phyloP scores from a whole-genome alignment of 2,329 filamentous ascomycete genomes.

The Penicillium sp. region DNA sequence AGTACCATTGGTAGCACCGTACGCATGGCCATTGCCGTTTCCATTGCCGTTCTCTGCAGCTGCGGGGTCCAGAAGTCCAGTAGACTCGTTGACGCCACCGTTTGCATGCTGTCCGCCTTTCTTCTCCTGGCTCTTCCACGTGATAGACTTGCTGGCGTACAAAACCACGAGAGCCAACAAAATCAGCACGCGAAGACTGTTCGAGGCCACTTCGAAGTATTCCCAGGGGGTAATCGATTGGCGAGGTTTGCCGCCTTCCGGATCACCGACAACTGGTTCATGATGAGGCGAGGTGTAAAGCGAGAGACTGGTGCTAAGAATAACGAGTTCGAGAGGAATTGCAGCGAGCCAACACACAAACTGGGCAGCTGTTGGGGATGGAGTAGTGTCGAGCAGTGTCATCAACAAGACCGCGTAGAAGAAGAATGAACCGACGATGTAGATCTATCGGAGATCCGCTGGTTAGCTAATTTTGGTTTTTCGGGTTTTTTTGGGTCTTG shows the following conservation, averaged over 20 bases:
- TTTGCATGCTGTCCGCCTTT: slow-evolving; percentile 39
- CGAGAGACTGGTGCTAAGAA: slow-evolving; percentile 70
- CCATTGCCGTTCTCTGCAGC: slow-evolving; percentile 51
- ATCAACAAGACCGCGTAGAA: slow-evolving; percentile 84
- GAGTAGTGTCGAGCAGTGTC: slow-evolving; percentile 79
- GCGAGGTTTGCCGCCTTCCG: slow-evolving; percentile 47
- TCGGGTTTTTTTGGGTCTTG: not conserved
- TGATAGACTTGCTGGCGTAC: slow-evolving; percentile 58
- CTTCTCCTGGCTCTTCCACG: slow-evolving; percentile 47
- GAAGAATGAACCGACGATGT: slow-evolving; percentile 81
- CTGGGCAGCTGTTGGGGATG: slow-evolving; percentile 79
- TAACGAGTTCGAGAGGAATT: slow-evolving; percentile 70
- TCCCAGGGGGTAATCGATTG: slow-evolving; percentile 49
- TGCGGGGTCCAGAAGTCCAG: slow-evolving; percentile 45
- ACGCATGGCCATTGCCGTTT: slow-evolving; percentile 52
- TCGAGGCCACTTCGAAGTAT: slow-evolving; percentile 54
- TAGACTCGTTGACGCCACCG: slow-evolving; percentile 46
- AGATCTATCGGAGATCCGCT: slow-evolving; percentile 64
- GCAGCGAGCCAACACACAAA: slow-evolving; percentile 77
- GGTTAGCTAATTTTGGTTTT: slow-evolving; percentile 18
- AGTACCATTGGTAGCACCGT: slow-evolving; percentile 54
- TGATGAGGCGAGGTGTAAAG: slow-evolving; percentile 71
- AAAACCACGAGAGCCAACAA: slow-evolving; percentile 64
- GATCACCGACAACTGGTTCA: slow-evolving; percentile 60
- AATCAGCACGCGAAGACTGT: slow-evolving; percentile 69